phyloP scores from a whole-genome alignment of 2,329 filamentous ascomycete species.

The Fusarium ambrosium region DNA sequence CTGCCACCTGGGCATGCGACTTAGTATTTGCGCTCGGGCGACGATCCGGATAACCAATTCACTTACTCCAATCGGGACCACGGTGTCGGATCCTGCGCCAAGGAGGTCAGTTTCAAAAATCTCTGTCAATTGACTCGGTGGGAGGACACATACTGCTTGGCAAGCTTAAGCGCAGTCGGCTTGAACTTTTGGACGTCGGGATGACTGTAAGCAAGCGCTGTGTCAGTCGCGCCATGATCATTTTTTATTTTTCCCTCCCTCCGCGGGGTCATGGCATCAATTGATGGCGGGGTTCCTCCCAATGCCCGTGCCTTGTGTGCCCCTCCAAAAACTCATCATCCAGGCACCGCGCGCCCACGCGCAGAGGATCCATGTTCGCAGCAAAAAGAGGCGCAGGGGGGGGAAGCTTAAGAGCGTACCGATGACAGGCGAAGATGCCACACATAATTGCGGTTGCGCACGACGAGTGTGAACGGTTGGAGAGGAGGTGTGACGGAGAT shows the following conservation, averaged over 20 bases:
- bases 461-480: slow-evolving; percentile 19
- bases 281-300: slow-evolving; percentile 35
- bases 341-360: neutral
- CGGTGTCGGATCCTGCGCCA: slow-evolving; percentile 85
- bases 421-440: slow-evolving; percentile 96
- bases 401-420: slow-evolving; percentile 62
- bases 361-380: slow-evolving; percentile 41
- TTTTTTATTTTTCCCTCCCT: slow-evolving; percentile 21
- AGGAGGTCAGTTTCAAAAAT: slow-evolving; percentile 29
- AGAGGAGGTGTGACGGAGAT: slow-evolving; percentile 10
- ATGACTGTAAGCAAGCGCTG: slow-evolving; percentile 66
- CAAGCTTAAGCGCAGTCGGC: slow-evolving; percentile 91
- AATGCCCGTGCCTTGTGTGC: slow-evolving; percentile 49
- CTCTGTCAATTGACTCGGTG: neutral
- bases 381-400: neutral
- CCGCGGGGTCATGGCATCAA: slow-evolving; percentile 49
- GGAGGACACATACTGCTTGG: slow-evolving; percentile 82
- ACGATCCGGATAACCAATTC: slow-evolving; percentile 6
- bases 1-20: slow-evolving; percentile 77
- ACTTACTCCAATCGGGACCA: slow-evolving; percentile 98
- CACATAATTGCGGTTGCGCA: slow-evolving; percentile 76
- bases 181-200: slow-evolving; percentile 97
- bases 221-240: slow-evolving; percentile 44
- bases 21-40: slow-evolving; percentile 47
- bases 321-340: slow-evolving; percentile 25